Evolutionary conservation across 2,329 filamentous ascomycete species (phyloP), one percentile per base, ranked within the genome.

Genomic region (Xylaria sp.): DNA sequence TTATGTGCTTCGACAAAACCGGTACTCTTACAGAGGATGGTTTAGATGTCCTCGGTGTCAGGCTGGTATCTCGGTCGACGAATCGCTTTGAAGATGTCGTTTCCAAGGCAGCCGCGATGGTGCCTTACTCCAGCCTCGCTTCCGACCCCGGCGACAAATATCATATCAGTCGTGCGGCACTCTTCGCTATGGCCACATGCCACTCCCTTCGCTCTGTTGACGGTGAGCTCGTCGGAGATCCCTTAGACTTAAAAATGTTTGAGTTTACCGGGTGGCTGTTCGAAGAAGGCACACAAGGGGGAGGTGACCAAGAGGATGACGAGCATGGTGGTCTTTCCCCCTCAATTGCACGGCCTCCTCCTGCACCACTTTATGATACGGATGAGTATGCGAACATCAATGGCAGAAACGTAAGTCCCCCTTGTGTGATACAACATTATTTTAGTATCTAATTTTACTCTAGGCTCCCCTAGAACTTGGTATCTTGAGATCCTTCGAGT

Each of bases 1-100:
- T 98, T 12, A 92, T 99, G 82, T 98, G 95, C 81, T 99, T 99
- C 73, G 96, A 99, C 82, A 99, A 99, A 82, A 99, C 96, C 0
- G 96, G 96, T n/a, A 99, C 96, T 0, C 84, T 99, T 63, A 99
- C 96, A 0, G 96, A 98, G 80, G 96, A 99, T 79, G 96, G 96
- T 0, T 83, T 99, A 51, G 97, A 99, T 79, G 93, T 99, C 20
- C 86, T 99, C 13, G 96, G 96, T 13, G 90, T 97, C 23, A 90
- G 94, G 41, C 89, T 96, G 7, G 93, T 94, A 10, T 89, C 91
- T 65, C 84, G 86, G 58, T 86, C 86, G 1, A 81, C 82, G 3
- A 84, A 86, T 50, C 82, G 87, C 63, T 97, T 98, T 75, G 91
- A 90, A 62, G 92, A 96, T 20, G 85, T 97, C 3, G 84, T 97